A percentile compares a stretch with the other conserved stretches of the same genome.
Evolutionary conservation across 805 yeast genomes (phyloP).

Genomic region (Lipomyces chichibuensis): DNA sequence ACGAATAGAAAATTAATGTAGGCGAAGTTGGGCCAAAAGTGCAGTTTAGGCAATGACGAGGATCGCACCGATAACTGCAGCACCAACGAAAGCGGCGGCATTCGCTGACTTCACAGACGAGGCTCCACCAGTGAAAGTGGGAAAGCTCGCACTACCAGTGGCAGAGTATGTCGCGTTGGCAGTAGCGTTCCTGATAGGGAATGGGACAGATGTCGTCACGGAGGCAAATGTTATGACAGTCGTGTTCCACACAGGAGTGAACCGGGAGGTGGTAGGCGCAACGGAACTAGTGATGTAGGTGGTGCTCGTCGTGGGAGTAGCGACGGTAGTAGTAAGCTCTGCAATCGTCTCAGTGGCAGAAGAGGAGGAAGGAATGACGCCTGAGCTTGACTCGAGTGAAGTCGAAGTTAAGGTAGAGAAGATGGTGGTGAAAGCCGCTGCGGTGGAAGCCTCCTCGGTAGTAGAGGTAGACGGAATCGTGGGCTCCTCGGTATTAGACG

Average conservation of each 20-base stretch:
- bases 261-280: conserved; percentile 9
- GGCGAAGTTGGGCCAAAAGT: background rate
- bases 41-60: conserved; percentile 3
- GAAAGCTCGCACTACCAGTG: conserved; percentile 2
- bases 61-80: background rate
- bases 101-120: background rate
- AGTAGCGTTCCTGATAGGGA: background rate
- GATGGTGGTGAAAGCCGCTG: background rate
- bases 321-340: conserved; percentile 2
- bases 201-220: background rate
- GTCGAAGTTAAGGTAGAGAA: background rate
- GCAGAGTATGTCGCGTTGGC: conserved; percentile 4
- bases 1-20: background rate
- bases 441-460: background rate
- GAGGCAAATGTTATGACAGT: background rate
- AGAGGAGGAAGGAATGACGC: background rate
- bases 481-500: background rate
- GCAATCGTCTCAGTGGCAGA: background rate
- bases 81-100: background rate
- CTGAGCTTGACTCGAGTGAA: background rate
- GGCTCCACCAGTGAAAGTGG: conserved; percentile 10
- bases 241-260: background rate
- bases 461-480: background rate
- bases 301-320: conserved; percentile 5
- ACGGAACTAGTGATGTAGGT: conserved; percentile 12